Percentiles rank a stretch among this genome's conserved stretches.
Evolutionary conservation across 148 eudicot genomes (phyloP).

Genomic region (Camellia japonica): DNA sequence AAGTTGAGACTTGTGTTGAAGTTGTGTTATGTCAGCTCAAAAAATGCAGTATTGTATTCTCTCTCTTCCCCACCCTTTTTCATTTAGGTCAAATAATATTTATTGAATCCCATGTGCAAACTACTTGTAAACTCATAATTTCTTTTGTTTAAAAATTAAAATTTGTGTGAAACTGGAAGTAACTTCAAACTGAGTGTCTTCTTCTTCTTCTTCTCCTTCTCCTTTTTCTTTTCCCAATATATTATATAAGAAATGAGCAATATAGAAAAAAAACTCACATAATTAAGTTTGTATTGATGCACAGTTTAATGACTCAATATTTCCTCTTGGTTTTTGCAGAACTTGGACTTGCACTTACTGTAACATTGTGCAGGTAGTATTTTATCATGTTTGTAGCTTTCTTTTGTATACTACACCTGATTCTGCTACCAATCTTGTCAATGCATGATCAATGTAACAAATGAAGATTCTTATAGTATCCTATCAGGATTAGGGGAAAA

Average conservation of each 20-base stretch:
- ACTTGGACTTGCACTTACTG: conserved; percentile 76
- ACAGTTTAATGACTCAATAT: conserved; percentile 10
- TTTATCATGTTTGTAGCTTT: conserved; percentile 15
- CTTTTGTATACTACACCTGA: neutral
- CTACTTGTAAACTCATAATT: neutral
- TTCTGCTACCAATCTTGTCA: neutral
- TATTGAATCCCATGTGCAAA: neutral
- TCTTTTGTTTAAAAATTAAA: neutral
- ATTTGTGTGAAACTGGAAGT: neutral
- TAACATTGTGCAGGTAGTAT: conserved; percentile 69
- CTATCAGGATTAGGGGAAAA: neutral
- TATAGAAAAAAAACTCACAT: neutral
- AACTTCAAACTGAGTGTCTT: neutral
- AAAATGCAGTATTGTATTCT: no score
- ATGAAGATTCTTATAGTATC: neutral
- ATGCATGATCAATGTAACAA: neutral
- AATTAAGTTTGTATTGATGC: neutral
- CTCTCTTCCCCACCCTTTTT: neutral
- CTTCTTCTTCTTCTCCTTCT: no score
- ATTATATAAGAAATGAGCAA: neutral
- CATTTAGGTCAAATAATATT: neutral
- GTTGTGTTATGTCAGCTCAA: neutral
- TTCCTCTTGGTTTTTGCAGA: conserved; percentile 48
- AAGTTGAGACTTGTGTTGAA: neutral
- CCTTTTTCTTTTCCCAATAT: neutral